A percentile compares a stretch with the other conserved stretches of the same genome.
These are phyloP conservation scores for Acanthamoeba castellanii DNA, from an alignment of 208 protist genomes.

Conservation along the genomic window DNA sequence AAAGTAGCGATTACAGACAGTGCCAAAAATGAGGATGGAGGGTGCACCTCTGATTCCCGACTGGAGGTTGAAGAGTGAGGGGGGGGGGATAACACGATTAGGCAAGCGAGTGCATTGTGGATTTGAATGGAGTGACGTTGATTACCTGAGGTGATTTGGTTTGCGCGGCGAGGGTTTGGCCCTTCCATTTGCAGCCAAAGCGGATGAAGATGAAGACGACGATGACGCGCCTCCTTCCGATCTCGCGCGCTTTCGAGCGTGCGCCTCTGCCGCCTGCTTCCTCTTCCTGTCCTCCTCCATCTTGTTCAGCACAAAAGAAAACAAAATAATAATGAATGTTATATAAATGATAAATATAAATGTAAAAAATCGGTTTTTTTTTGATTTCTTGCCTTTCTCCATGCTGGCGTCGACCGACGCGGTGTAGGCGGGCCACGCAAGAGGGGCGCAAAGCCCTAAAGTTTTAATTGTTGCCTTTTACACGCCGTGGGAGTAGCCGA, in stretches of 20 bases:
- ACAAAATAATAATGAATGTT: no score
- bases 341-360: no score
- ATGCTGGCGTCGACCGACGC: no score
- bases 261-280: neutral
- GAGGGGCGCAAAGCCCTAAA: no score
- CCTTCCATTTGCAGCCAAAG: neutral
- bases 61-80: neutral
- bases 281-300: conserved; percentile 13
- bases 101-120: neutral
- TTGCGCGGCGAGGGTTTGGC: neutral
- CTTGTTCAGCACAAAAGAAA: neutral
- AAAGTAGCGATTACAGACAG: neutral
- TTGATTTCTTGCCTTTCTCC: no score
- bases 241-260: neutral
- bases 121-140: neutral
- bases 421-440: no score
- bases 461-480: neutral
- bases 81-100: neutral
- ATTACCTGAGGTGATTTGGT: conserved; percentile 20
- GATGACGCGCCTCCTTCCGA: neutral
- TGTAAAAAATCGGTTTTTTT: no score
- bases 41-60: neutral
- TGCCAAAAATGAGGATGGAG: neutral
- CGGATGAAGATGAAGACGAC: neutral
- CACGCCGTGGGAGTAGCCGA: conserved; percentile 53